Conservation (phyloP, 1,284 basidiomycete genomes). For the Leccinum pachyderme region DNA sequence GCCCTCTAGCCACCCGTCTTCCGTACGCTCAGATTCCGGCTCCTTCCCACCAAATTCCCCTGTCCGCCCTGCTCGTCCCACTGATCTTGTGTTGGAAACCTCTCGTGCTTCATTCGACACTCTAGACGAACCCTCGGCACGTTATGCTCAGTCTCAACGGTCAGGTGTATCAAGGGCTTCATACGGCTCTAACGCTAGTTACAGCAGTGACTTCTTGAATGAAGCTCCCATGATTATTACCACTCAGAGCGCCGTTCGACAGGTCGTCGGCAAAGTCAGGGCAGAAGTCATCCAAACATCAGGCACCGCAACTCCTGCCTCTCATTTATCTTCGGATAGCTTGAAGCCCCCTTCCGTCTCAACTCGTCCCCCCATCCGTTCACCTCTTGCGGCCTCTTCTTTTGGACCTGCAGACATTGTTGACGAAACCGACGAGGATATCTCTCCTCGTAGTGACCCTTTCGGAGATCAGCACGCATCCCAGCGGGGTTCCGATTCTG, state of each 20-base stretch:
- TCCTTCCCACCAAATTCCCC: conserved; percentile 42
- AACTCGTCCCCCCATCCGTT: conserved; percentile 49
- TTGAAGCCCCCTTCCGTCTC: conserved; percentile 39
- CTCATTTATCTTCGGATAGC: conserved; percentile 34
- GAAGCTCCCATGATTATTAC: conserved; percentile 81
- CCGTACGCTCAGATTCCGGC: conserved; percentile 25
- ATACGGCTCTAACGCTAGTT: conserved; percentile 71
- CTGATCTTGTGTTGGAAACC: conserved; percentile 58
- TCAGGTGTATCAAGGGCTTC: conserved; percentile 65
- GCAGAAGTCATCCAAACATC: conserved; percentile 73
- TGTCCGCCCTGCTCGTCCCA: conserved; percentile 58
- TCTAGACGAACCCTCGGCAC: conserved; percentile 37
- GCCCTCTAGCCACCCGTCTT: conserved; percentile 38
- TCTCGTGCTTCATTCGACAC: conserved; percentile 59
- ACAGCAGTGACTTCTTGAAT: conserved; percentile 71
- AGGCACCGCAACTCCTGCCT: conserved; percentile 35
- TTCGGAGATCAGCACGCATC: conserved; percentile 62
- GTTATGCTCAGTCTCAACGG: conserved; percentile 49
- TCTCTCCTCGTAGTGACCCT: conserved; percentile 47
- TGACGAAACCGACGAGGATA: conserved; percentile 48
- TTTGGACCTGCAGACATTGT: conserved; percentile 70
- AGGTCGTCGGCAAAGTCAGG: conserved; percentile 72
- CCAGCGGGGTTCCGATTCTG: conserved; percentile 39
- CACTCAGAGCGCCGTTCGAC: conserved; percentile 59
- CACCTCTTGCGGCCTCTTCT: conserved; percentile 67